Percentiles rank a stretch among this genome's conserved stretches.
Evolutionary conservation across 768 basidiomycete species (phyloP).

Genomic region (Gymnopilus junonius): DNA sequence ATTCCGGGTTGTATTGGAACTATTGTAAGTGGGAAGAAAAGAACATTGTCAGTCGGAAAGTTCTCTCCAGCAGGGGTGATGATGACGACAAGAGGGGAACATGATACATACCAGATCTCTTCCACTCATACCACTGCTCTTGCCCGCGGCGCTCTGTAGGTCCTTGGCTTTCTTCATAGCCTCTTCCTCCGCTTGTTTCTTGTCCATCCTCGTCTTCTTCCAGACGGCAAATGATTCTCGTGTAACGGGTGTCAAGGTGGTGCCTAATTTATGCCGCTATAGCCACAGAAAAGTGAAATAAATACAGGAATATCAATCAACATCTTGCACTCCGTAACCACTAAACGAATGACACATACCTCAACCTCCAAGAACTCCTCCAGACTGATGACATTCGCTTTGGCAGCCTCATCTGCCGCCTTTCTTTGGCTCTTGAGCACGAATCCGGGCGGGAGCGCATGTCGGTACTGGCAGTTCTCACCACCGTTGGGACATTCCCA

Average conservation of each 20-base stretch:
- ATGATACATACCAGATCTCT: constrained; percentile 77
- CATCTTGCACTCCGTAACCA: background rate
- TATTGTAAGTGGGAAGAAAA: constrained; percentile 28
- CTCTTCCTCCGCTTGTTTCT: constrained; percentile 91
- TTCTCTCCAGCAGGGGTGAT: background rate
- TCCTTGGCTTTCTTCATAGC: constrained; percentile 84
- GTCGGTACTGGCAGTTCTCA: constrained; percentile 89
- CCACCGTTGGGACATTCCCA: constrained; percentile 95
- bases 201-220: constrained; percentile 95
- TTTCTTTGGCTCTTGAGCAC: constrained; percentile 94
- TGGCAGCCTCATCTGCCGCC: constrained; percentile 88
- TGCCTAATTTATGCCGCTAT: constrained; percentile 92
- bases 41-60: background rate
- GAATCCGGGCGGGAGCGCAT: constrained; percentile 95
- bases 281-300: background rate
- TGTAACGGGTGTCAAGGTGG: constrained; percentile 92
- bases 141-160: constrained; percentile 80
- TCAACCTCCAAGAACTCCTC: constrained; percentile 99
- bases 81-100: background rate
- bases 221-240: constrained; percentile 89
- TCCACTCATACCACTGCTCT: constrained; percentile 92
- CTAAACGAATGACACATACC: constrained; percentile 50
- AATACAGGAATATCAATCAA: background rate
- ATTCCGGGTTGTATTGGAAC: constrained; percentile 97
- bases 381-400: constrained; percentile 85